Evolutionary conservation across 2,329 filamentous ascomycete genomes (phyloP), one percentile per base, ranked within the genome.

Genomic region (Fusarium brachygibbosum): DNA sequence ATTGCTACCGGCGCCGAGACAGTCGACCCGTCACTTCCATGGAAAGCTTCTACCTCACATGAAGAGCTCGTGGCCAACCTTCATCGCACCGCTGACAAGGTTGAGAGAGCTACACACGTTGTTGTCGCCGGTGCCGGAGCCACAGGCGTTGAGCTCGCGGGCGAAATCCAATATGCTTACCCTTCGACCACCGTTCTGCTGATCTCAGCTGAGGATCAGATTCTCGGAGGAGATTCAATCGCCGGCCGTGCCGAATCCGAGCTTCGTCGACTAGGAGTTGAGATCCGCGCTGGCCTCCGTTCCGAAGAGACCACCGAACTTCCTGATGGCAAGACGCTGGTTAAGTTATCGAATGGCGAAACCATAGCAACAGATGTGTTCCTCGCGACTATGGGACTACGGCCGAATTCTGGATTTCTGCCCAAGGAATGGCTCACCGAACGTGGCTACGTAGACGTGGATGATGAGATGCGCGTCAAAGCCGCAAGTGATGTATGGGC

Each of bases 111-210:
- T 6, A 78, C 78, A 63, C 83, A 84, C 75, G 83, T 89, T 71
- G 81, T 88, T 59, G 78, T 89, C n/a, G 87, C 81, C 5, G 87
- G 87, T 50, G 86, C 82, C 2, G 87, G 87, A 38, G 70, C 83
- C 46, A 89, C 87, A 3, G 87, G 87, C 55, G 81, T 87, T 55
- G 87, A 89, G 77, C 75, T 82, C 6, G 84, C 85, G 3, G 86
- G 82, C 40, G 87, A 89, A 79, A 81, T 89, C 28, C 82, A 80
- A 48, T 83, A 79, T 75, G 84, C 83, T 68, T 88, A 81, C 74
- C 82, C 81, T 66, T 77, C 80, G 25, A 86, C 86, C 68, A 79
- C 82, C 62, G 80, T 88, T 34, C 65, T 86, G 6, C 81, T 88
- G 29, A 77, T 88, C 7, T 79, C 79, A 4, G 79, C 78, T 5